Conservation (phyloP, 2,329 filamentous ascomycete genomes). For the Colletotrichum sp. region DNA sequence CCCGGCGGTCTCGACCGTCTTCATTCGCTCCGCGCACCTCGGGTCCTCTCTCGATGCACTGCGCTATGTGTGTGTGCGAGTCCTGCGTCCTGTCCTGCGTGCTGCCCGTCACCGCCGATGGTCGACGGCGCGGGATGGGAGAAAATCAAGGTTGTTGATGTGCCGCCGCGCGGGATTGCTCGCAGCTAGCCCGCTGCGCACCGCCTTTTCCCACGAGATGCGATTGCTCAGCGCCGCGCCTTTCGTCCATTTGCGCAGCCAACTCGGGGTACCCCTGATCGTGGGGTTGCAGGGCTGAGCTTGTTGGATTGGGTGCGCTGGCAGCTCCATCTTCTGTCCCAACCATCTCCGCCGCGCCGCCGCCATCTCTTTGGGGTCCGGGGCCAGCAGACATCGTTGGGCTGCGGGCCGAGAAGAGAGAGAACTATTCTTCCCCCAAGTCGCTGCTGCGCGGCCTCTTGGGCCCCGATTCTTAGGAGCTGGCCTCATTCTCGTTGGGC, state of each 20-base stretch:
- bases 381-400: not conserved
- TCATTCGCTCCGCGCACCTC: not conserved
- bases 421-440: not conserved
- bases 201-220: not conserved
- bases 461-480: not conserved
- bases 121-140: not conserved
- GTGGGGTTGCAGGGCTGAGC: constrained; percentile 22
- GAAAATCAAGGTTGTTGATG: not conserved
- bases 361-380: not conserved
- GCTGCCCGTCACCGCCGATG: not conserved
- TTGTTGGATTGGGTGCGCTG: constrained; percentile 24
- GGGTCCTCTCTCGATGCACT: not conserved
- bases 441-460: not conserved
- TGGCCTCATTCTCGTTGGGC: constrained; percentile 5
- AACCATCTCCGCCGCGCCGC: not conserved
- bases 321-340: constrained; percentile 14
- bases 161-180: not conserved
- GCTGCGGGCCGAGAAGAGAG: not conserved
- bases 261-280: constrained; percentile 16
- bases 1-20: not conserved
- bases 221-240: not conserved
- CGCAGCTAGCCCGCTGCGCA: not conserved
- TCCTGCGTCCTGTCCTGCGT: not conserved
- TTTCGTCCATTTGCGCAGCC: not conserved
- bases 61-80: not conserved